phyloP scores from a whole-genome alignment of 108 stramenopile genomes.

The Pinguiococcus pyrenoidosus region DNA sequence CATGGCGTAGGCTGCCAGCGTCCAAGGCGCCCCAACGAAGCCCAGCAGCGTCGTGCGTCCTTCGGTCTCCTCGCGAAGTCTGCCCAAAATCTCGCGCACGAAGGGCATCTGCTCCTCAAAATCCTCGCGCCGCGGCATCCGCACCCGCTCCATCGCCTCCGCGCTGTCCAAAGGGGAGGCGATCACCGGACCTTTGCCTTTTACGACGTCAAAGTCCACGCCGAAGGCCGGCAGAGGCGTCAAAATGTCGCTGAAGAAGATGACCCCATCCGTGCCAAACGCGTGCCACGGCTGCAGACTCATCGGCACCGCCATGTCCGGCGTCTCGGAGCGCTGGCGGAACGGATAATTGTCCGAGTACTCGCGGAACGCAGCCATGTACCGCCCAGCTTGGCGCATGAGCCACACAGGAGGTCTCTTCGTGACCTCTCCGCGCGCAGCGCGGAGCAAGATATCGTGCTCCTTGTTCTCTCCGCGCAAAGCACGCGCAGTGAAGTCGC shows the following conservation, averaged over 20 bases:
- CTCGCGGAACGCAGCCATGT: slow-evolving; percentile 92
- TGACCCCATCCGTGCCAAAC: slow-evolving; percentile 91
- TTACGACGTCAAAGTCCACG: slow-evolving; percentile 86
- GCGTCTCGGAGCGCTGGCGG: slow-evolving; percentile 82
- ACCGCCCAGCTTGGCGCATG: slow-evolving; percentile 94
- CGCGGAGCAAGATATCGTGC: slow-evolving; percentile 75
- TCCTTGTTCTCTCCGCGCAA: no score
- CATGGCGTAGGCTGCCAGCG: slow-evolving; percentile 84
- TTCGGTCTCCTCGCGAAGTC: slow-evolving; percentile 10
- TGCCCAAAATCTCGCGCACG: slow-evolving; percentile 51
- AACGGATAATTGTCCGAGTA: slow-evolving; percentile 85
- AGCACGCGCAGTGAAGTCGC: no score
- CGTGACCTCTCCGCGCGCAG: slow-evolving; percentile 75
- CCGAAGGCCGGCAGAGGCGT: slow-evolving; percentile 85
- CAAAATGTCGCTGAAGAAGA: slow-evolving; percentile 97
- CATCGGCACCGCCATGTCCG: slow-evolving; percentile 80
- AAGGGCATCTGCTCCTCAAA: slow-evolving; percentile 69
- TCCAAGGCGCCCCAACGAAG: slow-evolving; percentile 96
- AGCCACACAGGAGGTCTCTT: slow-evolving; percentile 96
- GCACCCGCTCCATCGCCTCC: slow-evolving; percentile 9
- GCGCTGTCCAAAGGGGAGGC: not conserved
- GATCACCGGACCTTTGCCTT: slow-evolving; percentile 83
- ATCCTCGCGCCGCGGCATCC: not conserved
- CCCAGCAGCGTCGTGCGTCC: slow-evolving; percentile 71
- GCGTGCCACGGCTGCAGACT: slow-evolving; percentile 79